Evolutionary conservation across 2,329 filamentous ascomycete species (phyloP), one percentile per base, ranked within the genome.

Genomic region (Diaporthe amygdali): DNA sequence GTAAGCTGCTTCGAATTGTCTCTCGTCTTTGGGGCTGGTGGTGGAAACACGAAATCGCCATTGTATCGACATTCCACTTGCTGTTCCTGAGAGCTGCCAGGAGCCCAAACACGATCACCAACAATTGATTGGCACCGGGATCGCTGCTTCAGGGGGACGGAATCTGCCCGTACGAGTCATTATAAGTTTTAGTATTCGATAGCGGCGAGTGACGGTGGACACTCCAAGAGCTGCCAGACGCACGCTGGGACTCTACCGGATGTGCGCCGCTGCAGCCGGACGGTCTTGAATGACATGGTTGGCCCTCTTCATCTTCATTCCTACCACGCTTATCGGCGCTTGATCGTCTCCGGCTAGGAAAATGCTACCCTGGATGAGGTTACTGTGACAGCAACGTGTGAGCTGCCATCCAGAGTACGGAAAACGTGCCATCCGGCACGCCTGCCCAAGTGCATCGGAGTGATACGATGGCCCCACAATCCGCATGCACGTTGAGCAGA

Each of bases 261-360:
- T 64, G 59, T 30, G 49, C 44, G 44, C 44, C 8, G n/a, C 59
- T 64, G 59, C 59, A 64, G 27, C 59, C 59, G 41, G 59, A 22
- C 20, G 59, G 59, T 30, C 59, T 17, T 17, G 20, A 15, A 5
- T 39, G 55, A 9, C 55, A 59, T 41, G 54, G 34, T 27, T 22
- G 54, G 14, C 34, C 2, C 14, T 59, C 54, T 37, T 34, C 27
- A 34, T 20, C 41, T 41, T 41, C 41, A n/a, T 63, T 63, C 30
- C 34, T 44, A 14, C 44, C 44, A 37, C 41, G 59, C 59, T 49
- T 25, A 47, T 25, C 59, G 34, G 59, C 25, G 30, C 30, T 37
- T 20, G 20, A 14, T 22, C 39, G 27, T 54, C 9, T 15, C 15
- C 7, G 34, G 10, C 20, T 34, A 46, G 10, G 17, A 39, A 22